These are phyloP conservation scores for Trypanosoma cruzi DNA, from an alignment of 208 protist species.

Conservation along the genomic window DNA sequence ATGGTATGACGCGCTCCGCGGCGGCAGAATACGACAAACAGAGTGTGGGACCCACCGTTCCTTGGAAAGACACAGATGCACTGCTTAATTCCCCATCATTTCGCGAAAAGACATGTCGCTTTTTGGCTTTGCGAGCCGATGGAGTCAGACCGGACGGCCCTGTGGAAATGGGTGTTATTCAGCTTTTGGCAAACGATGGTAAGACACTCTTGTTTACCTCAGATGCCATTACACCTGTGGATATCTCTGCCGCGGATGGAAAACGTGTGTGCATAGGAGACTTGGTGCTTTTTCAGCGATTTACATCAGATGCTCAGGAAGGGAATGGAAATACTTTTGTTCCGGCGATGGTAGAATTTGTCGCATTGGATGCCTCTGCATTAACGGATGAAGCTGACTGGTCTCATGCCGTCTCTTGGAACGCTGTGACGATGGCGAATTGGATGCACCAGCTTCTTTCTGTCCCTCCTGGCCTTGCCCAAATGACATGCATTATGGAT, in stretches of 20 bases:
- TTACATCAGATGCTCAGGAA: conserved; percentile 1
- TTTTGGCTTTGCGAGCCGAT: conserved; percentile 3
- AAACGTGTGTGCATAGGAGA: conserved; percentile 51
- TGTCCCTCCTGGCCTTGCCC: conserved; percentile 65
- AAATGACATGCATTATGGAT: conserved; percentile 66
- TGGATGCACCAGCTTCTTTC: conserved; percentile 55
- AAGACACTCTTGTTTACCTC: conserved; percentile 51
- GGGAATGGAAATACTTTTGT: neutral
- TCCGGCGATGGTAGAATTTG: conserved; percentile 42
- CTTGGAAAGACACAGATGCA: conserved; percentile 8
- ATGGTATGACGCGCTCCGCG: conserved; percentile 24
- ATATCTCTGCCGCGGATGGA: conserved; percentile 19
- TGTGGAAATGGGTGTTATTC: conserved; percentile 52
- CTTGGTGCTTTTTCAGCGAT: conserved; percentile 46
- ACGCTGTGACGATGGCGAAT: conserved; percentile 36
- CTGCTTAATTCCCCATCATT: conserved; percentile 19
- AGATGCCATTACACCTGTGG: conserved; percentile 16
- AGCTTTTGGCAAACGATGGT: conserved; percentile 73
- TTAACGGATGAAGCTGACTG: conserved; percentile 69
- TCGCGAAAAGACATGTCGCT: conserved; percentile 13
- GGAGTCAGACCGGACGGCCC: conserved; percentile 25
- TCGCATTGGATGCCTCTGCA: conserved; percentile 50
- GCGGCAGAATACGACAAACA: conserved; percentile 12
- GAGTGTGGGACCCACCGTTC: neutral
- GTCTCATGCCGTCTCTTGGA: conserved; percentile 59